A percentile compares a stretch with the other conserved stretches of the same genome.
Evolutionary conservation across 495 filamentous ascomycete genomes (phyloP).

Genomic region (Tuber melanosporum): DNA sequence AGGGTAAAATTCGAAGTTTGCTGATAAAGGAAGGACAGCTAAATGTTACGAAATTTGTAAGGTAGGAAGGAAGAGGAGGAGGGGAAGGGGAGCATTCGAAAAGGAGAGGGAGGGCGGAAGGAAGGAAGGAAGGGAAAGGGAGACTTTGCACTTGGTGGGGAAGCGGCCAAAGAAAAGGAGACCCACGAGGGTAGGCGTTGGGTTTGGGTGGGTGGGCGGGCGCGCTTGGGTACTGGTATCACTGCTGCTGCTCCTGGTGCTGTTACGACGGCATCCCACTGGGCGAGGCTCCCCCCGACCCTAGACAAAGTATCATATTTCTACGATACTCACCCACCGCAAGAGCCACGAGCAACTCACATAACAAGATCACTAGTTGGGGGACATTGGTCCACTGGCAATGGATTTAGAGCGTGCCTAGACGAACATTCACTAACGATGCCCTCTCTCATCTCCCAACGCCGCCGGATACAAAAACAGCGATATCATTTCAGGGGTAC

Average conservation of each 20-base stretch:
- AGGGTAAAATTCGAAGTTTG: conserved; percentile 25
- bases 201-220: conserved; percentile 7
- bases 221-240: conserved; percentile 2
- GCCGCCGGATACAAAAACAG: not conserved
- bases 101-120: conserved; percentile 1
- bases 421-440: not conserved
- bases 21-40: conserved; percentile 43
- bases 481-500: conserved; percentile 18
- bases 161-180: conserved; percentile 21
- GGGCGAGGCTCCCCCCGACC: not conserved
- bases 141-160: not conserved
- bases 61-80: conserved; percentile 10
- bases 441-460: conserved; percentile 9
- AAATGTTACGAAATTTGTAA: conserved; percentile 27
- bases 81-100: not conserved
- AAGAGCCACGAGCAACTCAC: not conserved
- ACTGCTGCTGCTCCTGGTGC: conserved; percentile 8
- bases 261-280: not conserved
- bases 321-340: not conserved
- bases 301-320: not conserved
- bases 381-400: not conserved
- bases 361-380: not conserved
- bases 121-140: conserved; percentile 7
- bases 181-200: conserved; percentile 10
- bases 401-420: not conserved